Conservation (phyloP, 108 stramenopile genomes). For the Cyclotella atomus region DNA sequence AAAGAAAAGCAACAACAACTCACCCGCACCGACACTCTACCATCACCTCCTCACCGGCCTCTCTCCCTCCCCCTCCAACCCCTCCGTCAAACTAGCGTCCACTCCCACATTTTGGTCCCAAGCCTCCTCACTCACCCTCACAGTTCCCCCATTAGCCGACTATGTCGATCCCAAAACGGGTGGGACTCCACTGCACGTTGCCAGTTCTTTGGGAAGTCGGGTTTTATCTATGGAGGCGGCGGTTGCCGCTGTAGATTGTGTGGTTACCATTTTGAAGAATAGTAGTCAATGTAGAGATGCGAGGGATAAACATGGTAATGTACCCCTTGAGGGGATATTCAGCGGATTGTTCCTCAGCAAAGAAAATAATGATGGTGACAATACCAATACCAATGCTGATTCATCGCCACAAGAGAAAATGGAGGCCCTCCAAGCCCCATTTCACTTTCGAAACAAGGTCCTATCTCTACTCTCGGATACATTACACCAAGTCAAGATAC, state of each 20-base stretch:
- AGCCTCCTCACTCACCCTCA: constrained; percentile 14
- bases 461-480: constrained; percentile 10
- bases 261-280: constrained; percentile 36
- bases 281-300: constrained; percentile 31
- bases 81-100: not conserved
- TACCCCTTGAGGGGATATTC: constrained; percentile 58
- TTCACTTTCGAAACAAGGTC: constrained; percentile 24
- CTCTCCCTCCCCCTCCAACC: not conserved
- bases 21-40: not conserved
- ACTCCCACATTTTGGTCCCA: constrained; percentile 30
- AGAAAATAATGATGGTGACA: constrained; percentile 26
- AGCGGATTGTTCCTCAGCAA: constrained; percentile 44
- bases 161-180: constrained; percentile 57
- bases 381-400: no score
- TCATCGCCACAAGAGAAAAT: no score
- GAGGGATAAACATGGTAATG: constrained; percentile 53
- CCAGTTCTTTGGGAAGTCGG: constrained; percentile 49
- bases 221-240: constrained; percentile 13
- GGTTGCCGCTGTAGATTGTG: constrained; percentile 28
- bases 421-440: not conserved
- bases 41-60: constrained; percentile 2
- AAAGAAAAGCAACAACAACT: not conserved
- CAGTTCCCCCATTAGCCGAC: constrained; percentile 17
- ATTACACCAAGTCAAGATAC: not conserved
- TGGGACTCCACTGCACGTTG: constrained; percentile 74